Base-by-base conservation (phyloP, 129 eudicot genomes). In the Silybum marianum region DNA sequence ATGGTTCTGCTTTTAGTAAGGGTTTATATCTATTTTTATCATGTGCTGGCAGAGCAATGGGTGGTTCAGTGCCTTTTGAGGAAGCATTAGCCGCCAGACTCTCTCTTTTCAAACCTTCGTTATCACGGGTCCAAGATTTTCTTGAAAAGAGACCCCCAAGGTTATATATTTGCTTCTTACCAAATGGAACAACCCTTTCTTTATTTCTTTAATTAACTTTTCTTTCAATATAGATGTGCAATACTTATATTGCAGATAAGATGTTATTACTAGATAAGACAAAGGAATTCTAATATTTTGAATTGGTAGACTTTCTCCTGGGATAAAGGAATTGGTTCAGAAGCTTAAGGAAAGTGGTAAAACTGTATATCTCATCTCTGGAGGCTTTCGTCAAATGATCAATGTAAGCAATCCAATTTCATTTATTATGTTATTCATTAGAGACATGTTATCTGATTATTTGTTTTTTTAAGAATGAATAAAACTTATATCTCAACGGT, bases 331-430 rank as follows among this genome's bases (percentile, higher is more conserved):
- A 70, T 86, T 95, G 92, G 89, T 95, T 30, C 87, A 87, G 86
- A 95, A 89, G 90, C 95, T 95, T 60, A 92, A 87, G 89, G 89
- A 77, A 73, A 88, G 84, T 44, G 85, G 81, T 48, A 90, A 77
- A 38, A 74, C 76, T 78, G 99, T 95, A 44, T 95, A 89, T 88
- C 84, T 95, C 30, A 87, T 95, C 79, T 95, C 99, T 71, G 99
- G 99, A 81, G 99, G 99, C 24, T 95, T 95, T 83, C 99, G 99
- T 68, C 99, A 95, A 86, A 92, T 95, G 99, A 95, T 95, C 83
- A 95, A 93, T 81, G 99, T 95, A 88, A 78, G 92, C 77, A 72
- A 5, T 77, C 77, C 44, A 69, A 32, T 32, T 32, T 4, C 36
- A 32, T 32, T 32, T 4, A 28, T 28, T 28, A 28, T 28, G 30